Conservation (phyloP, 2,329 filamentous ascomycete species). For the Zarea fungicola region DNA sequence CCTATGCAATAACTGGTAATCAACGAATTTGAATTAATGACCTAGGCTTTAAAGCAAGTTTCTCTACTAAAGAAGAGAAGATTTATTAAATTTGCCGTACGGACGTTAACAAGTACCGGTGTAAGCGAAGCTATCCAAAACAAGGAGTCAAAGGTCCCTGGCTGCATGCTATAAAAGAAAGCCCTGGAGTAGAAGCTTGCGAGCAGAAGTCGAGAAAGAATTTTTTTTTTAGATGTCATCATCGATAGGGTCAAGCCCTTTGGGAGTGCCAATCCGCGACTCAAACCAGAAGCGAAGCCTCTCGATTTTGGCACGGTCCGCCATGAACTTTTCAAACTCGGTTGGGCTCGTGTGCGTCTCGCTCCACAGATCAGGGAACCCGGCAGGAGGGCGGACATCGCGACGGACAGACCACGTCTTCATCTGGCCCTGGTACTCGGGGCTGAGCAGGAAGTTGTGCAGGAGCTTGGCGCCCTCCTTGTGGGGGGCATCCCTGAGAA, state of each 20-base stretch:
- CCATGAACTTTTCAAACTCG: slow-evolving; percentile 37
- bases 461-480: slow-evolving; percentile 48
- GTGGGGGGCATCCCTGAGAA: slow-evolving; percentile 42
- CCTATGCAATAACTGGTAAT: too few species aligned
- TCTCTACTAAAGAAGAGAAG: too few species aligned
- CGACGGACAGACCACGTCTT: slow-evolving; percentile 30
- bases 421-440: slow-evolving; percentile 30
- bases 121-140: too few species aligned
- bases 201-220: too few species aligned
- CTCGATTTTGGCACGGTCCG: slow-evolving; percentile 36
- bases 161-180: too few species aligned
- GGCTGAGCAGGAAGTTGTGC: slow-evolving; percentile 39
- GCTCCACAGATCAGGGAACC: slow-evolving; percentile 26
- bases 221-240: slow-evolving; percentile 24
- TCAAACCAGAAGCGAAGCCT: slow-evolving; percentile 38
- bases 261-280: slow-evolving; percentile 34
- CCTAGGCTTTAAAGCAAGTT: too few species aligned
- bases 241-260: slow-evolving; percentile 34
- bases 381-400: slow-evolving; percentile 27
- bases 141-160: too few species aligned
- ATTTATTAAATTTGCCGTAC: too few species aligned
- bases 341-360: slow-evolving; percentile 29
- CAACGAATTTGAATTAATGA: too few species aligned
- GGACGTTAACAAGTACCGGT: too few species aligned
- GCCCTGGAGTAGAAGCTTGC: too few species aligned